phyloP scores from a whole-genome alignment of 306 rosid species.

The Sicyos baderoa region DNA sequence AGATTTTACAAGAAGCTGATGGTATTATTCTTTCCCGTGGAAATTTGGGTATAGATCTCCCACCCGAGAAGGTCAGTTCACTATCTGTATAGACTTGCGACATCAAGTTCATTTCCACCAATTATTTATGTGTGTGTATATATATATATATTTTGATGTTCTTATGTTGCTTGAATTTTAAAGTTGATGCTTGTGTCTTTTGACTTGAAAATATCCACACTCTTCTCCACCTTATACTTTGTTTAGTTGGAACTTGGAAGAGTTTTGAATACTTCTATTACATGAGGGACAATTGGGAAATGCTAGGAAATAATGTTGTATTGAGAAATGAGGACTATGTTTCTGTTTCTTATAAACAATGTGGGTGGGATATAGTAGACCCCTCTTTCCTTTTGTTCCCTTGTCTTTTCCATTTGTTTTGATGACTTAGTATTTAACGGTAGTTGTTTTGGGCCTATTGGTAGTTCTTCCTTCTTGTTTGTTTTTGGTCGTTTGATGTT shows the following conservation, averaged over 20 bases:
- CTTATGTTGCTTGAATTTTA: not conserved
- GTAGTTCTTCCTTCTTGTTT: too few species aligned
- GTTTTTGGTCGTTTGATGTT: too few species aligned
- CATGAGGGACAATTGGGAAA: not conserved
- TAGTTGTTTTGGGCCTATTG: too few species aligned
- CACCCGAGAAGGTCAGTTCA: slow-evolving; percentile 42
- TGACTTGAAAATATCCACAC: not conserved
- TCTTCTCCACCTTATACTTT: not conserved
- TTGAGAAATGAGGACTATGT: too few species aligned
- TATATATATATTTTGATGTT: not conserved
- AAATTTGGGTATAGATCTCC: slow-evolving; percentile 49
- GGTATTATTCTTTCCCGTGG: slow-evolving; percentile 52
- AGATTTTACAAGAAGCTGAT: slow-evolving; percentile 49
- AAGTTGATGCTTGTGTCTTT: not conserved
- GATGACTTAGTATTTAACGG: too few species aligned
- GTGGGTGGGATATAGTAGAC: too few species aligned
- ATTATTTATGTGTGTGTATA: not conserved
- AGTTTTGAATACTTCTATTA: not conserved
- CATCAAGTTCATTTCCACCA: not conserved
- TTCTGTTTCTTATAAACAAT: too few species aligned
- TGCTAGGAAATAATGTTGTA: not conserved
- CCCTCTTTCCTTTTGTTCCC: too few species aligned
- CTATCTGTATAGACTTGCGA: not conserved
- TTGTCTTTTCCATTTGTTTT: too few species aligned
- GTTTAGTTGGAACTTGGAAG: not conserved